phyloP scores from a whole-genome alignment of 1,139 yeast genomes.

The Debaryomyces subglobosus region DNA sequence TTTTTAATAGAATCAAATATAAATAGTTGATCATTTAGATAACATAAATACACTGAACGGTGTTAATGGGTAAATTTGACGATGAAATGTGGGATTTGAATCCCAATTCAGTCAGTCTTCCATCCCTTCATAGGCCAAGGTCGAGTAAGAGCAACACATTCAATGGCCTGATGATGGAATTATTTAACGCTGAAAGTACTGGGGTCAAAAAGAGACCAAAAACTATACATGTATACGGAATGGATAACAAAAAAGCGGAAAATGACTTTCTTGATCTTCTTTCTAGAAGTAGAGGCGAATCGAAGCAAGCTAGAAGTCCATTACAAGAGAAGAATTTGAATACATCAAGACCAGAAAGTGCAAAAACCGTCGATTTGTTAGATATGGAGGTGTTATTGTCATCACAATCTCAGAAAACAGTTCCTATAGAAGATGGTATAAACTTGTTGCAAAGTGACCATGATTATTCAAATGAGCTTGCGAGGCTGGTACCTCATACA shows the following conservation, averaged over 20 bases:
- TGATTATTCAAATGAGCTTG: not conserved
- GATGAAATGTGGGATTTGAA: constrained; percentile 12
- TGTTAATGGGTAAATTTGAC: constrained; percentile 11
- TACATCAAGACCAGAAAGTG: not conserved
- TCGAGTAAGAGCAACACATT: constrained; percentile 2
- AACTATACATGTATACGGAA: constrained; percentile 13
- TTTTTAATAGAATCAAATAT: not conserved
- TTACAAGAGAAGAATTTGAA: constrained; percentile 2
- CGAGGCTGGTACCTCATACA: not conserved
- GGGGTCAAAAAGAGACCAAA: constrained; percentile 5
- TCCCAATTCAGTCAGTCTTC: not conserved
- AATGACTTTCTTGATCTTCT: constrained; percentile 14
- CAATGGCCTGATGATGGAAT: constrained; percentile 5
- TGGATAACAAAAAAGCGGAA: not conserved
- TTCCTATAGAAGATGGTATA: constrained; percentile 5
- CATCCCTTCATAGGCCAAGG: constrained; percentile 7
- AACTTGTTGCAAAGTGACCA: not conserved
- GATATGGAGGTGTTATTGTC: constrained; percentile 11
- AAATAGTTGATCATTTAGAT: not conserved
- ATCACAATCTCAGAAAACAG: constrained; percentile 9
- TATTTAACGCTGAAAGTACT: constrained; percentile 3
- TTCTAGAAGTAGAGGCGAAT: constrained; percentile 7
- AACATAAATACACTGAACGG: not conserved
- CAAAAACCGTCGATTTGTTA: constrained; percentile 8
- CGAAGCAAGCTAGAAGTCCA: not conserved